A percentile compares a stretch with the other conserved stretches of the same genome.
These are phyloP conservation scores for Didymella segeticola DNA, from an alignment of 2,329 filamentous ascomycete genomes.

Conservation along the genomic window DNA sequence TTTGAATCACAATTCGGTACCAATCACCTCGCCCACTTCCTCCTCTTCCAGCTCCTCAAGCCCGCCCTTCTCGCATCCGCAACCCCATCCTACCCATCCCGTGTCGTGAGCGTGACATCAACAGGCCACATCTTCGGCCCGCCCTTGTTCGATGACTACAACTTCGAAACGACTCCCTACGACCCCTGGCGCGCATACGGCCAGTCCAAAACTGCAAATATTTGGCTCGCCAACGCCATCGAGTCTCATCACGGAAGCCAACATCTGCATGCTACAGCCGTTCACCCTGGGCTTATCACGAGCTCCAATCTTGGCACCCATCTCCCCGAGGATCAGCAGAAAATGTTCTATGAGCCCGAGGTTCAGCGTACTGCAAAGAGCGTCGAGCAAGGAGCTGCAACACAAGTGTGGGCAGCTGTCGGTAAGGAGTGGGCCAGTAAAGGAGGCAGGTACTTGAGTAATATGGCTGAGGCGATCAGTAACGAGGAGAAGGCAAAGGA, in stretches of 20 bases:
- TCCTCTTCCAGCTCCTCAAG: conserved; percentile 60
- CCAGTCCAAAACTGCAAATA: conserved; percentile 59
- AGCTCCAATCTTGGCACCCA: conserved; percentile 15
- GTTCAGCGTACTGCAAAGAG: conserved; percentile 34
- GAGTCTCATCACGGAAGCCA: conserved; percentile 21
- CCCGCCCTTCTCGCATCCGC: conserved; percentile 50
- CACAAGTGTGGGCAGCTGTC: conserved; percentile 48
- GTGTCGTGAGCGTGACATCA: conserved; percentile 58
- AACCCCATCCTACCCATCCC: conserved; percentile 48
- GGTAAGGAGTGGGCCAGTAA: conserved; percentile 38
- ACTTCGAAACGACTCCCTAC: conserved; percentile 46
- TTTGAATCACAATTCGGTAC: conserved; percentile 60
- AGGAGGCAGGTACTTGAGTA: conserved; percentile 46
- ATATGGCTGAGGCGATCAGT: conserved; percentile 24
- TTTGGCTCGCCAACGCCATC: conserved; percentile 38
- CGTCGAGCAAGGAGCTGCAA: conserved; percentile 50
- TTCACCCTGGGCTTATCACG: conserved; percentile 33
- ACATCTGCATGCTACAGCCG: conserved; percentile 22
- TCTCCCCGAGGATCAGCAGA: conserved; percentile 7
- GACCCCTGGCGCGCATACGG: conserved; percentile 53
- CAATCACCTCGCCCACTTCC: conserved; percentile 63
- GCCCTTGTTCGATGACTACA: conserved; percentile 52
- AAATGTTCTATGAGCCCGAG: conserved; percentile 9
- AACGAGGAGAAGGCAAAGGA: conserved; percentile 15
- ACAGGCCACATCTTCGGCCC: conserved; percentile 47